phyloP scores from a whole-genome alignment of 768 basidiomycete genomes.

The Phanerochaete sordida region DNA sequence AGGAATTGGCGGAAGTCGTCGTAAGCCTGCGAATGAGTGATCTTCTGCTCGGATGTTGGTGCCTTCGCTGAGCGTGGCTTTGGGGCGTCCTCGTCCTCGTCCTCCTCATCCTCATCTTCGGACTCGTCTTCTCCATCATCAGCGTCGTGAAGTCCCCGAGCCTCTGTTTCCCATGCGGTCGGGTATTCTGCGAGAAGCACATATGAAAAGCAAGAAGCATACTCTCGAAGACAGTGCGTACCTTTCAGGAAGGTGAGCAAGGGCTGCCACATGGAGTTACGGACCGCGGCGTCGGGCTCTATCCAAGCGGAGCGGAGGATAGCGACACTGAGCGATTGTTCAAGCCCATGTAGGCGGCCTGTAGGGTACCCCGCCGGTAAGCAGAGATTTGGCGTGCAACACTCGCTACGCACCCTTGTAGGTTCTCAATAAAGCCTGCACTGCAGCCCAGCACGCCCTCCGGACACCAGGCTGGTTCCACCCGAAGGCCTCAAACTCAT shows the following conservation, averaged over 20 bases:
- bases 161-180: conserved; percentile 3
- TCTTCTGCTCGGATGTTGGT: conserved; percentile 1
- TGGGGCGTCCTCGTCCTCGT: conserved; percentile 12
- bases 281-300: conserved; percentile 70
- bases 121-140: conserved; percentile 32
- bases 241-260: conserved; percentile 71
- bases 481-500: conserved; percentile 47
- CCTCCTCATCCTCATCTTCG: conserved; percentile 19
- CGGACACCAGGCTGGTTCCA: conserved; percentile 68
- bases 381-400: neutral
- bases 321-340: conserved; percentile 51
- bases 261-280: conserved; percentile 65
- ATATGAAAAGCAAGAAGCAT: neutral
- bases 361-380: neutral
- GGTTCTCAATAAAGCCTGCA: conserved; percentile 41
- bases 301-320: conserved; percentile 66
- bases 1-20: conserved; percentile 78
- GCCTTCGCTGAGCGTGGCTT: neutral
- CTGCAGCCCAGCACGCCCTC: conserved; percentile 61
- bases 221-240: conserved; percentile 26
- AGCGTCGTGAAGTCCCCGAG: neutral
- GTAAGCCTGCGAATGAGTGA: conserved; percentile 46
- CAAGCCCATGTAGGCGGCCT: conserved; percentile 27
- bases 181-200: conserved; percentile 48
- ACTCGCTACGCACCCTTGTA: conserved; percentile 38